Evolutionary conservation across 2,329 filamentous ascomycete species (phyloP), one percentile per base, ranked within the genome.

Genomic region (Exophiala sp.): DNA sequence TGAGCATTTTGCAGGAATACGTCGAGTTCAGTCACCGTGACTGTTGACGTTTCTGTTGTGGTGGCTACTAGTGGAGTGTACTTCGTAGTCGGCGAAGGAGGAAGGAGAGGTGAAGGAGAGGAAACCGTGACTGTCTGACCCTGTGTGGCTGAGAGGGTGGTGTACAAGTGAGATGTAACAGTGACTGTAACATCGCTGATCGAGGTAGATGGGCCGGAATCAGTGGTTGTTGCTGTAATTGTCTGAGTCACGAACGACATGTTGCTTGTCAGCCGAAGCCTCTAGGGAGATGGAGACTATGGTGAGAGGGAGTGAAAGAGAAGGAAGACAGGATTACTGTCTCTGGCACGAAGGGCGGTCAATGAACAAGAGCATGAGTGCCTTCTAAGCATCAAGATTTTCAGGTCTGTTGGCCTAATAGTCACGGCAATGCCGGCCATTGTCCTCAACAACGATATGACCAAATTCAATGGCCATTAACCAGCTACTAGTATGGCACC

Each of bases 21-120:
- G 21, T 56, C 52, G 16, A 60, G 30, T 43, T 58, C 52, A n/a
- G 56, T 58, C 18, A 52, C 16, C 10, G 56, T 57, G 14, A 49
- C 22, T 23, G 54, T 52, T 27, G 48, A 48, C 19, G 56, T 56
- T 30, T 42, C 29, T 9, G 47, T 48, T 19, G 43, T 46, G 14
- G 34, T 37, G 34, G 14, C 14, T 45, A 24, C 41, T 16, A 35
- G 24, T 7, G 55, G 51, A 18, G 44, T 49, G 51, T 50, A 53
- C 42, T 47, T 35, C 13, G 53, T 56, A 7, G 53, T 53, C 16
- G 37, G 37, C 18, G 30, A 23, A 29, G 37, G 11, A 9, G 48
- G 32, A 8, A 38, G 50, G 10, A 40, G 39, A 13, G 14, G 16
- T 37, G 34, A 19, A 19, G 34, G 34, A 9, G 38, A 41, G 38